Conservation (phyloP, 768 basidiomycete species). For the Lentinula sp. region DNA sequence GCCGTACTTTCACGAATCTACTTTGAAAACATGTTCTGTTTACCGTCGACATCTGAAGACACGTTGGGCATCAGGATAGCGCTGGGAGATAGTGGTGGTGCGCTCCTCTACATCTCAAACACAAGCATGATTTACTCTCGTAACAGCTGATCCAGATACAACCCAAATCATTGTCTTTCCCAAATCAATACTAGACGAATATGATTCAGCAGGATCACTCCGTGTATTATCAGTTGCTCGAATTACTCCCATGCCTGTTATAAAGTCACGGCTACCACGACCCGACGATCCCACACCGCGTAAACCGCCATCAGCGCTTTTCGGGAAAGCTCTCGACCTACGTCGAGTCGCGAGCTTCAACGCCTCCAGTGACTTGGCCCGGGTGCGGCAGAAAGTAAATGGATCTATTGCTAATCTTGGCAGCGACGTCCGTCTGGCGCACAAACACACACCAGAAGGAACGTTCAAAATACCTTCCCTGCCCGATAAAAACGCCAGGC, state of each 20-base stretch:
- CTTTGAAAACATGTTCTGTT: slow-evolving; percentile 67
- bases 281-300: slow-evolving; percentile 81
- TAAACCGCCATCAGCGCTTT: slow-evolving; percentile 43
- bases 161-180: slow-evolving; percentile 58
- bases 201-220: slow-evolving; percentile 27
- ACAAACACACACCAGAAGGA: background rate
- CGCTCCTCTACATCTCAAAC: background rate
- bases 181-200: slow-evolving; percentile 12
- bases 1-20: slow-evolving; percentile 58
- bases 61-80: slow-evolving; percentile 61
- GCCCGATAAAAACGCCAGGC: slow-evolving; percentile 22
- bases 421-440: slow-evolving; percentile 22
- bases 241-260: slow-evolving; percentile 37
- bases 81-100: slow-evolving; percentile 62
- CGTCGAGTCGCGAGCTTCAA: background rate
- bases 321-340: slow-evolving; percentile 11
- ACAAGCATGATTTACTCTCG: slow-evolving; percentile 15
- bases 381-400: slow-evolving; percentile 29
- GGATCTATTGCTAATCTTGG: slow-evolving; percentile 27
- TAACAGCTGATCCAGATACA: slow-evolving; percentile 55
- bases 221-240: slow-evolving; percentile 48
- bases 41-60: slow-evolving; percentile 32
- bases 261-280: slow-evolving; percentile 39
- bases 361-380: slow-evolving; percentile 1
- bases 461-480: slow-evolving; percentile 45